Evolutionary conservation across 768 basidiomycete species (phyloP).

Genomic region (Pholiota conissans): DNA sequence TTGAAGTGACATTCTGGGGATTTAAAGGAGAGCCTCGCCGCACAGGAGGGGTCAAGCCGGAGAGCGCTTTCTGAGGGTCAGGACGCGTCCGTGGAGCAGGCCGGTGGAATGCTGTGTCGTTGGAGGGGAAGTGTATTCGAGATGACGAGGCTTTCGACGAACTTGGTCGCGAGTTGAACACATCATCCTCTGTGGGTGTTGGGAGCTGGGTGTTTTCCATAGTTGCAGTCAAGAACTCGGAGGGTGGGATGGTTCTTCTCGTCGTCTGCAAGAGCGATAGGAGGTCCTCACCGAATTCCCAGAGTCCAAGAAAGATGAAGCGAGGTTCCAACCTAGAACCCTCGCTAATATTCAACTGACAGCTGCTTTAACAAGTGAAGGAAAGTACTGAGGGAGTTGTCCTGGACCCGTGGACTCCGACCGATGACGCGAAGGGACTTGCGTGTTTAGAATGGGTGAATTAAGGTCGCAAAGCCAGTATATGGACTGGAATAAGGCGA

Average conservation of each 20-base stretch:
- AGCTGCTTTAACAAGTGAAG: background rate
- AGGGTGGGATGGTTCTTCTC: background rate
- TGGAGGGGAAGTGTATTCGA: conserved; percentile 23
- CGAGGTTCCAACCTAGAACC: background rate
- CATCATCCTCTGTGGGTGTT: conserved; percentile 24
- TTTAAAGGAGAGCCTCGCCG: conserved; percentile 35
- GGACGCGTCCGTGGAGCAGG: conserved; percentile 17
- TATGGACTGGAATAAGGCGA: background rate
- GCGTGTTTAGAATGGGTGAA: background rate
- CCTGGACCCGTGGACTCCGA: background rate
- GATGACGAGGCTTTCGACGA: conserved; percentile 15
- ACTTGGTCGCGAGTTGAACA: conserved; percentile 21
- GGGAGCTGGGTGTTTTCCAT: conserved; percentile 23
- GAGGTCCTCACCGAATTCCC: background rate
- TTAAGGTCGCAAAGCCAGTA: background rate
- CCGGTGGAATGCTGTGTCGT: conserved; percentile 18
- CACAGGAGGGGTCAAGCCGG: conserved; percentile 23
- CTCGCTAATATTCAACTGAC: background rate
- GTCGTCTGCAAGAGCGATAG: background rate
- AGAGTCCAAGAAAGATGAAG: background rate
- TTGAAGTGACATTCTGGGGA: conserved; percentile 26
- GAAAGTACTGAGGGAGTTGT: background rate
- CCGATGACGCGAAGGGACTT: background rate
- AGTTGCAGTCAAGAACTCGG: background rate
- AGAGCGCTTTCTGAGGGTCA: conserved; percentile 16